Percentiles rank a stretch among this genome's conserved stretches.
These are phyloP conservation scores for Pseudogymnoascus sp. DNA, from an alignment of 2,329 filamentous ascomycete genomes.

Conservation along the genomic window DNA sequence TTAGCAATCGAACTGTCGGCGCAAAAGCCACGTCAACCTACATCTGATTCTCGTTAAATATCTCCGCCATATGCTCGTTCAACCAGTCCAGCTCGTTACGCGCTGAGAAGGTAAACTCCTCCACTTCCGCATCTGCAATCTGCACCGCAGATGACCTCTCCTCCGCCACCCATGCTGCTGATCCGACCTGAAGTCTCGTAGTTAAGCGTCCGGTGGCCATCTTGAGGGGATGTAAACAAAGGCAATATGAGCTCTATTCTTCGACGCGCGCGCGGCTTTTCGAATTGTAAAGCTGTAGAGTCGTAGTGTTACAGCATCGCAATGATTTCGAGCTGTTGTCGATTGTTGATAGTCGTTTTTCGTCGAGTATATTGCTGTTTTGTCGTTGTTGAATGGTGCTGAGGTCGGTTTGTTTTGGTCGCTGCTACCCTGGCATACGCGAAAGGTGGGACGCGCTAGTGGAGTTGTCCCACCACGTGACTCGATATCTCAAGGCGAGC, in stretches of 20 bases:
- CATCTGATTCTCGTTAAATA: conserved; percentile 82
- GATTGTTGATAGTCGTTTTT: conserved; percentile 3
- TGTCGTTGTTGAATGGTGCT: conserved; percentile 1
- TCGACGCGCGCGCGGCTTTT: neutral
- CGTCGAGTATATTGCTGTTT: neutral
- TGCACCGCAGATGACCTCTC: conserved; percentile 73
- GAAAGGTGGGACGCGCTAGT: conserved; percentile 7
- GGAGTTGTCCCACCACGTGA: neutral
- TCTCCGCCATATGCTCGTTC: conserved; percentile 95
- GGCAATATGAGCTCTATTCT: neutral
- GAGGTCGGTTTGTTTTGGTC: conserved; percentile 3
- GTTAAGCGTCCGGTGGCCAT: conserved; percentile 30
- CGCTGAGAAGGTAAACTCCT: conserved; percentile 88
- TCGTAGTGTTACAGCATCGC: conserved; percentile 2
- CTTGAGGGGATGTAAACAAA: conserved; percentile 9
- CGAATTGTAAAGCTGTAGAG: neutral
- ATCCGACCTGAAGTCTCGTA: conserved; percentile 64
- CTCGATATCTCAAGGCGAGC: neutral
- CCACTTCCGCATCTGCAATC: conserved; percentile 72
- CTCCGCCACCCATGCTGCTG: conserved; percentile 73
- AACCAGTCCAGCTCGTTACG: conserved; percentile 96
- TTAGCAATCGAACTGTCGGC: conserved; percentile 15
- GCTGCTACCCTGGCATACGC: conserved; percentile 6
- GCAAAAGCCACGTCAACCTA: conserved; percentile 42
- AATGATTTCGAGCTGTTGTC: neutral